Evolutionary conservation across 371 early-diverging fungal species (phyloP).

Genomic region (Mucor racemosus): DNA sequence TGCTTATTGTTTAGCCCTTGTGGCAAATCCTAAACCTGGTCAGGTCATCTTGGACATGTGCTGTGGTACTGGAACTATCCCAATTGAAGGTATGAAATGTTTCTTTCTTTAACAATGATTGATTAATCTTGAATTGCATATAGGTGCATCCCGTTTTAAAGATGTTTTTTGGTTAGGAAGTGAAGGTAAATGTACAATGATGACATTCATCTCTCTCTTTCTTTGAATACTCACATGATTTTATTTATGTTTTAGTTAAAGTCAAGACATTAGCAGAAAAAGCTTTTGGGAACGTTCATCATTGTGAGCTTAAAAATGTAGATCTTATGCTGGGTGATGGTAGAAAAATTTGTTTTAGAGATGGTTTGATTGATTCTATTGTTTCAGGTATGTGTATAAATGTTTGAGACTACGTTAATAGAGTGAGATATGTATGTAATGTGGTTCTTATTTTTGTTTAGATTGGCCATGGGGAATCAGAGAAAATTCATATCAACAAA

Average conservation of each 20-base stretch:
- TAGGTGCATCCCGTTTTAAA: slow-evolving; percentile 42
- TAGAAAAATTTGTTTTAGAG: slow-evolving; percentile 36
- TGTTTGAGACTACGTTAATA: neutral
- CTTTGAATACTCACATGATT: neutral
- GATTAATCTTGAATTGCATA: neutral
- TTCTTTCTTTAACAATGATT: neutral
- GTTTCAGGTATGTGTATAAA: slow-evolving; percentile 38
- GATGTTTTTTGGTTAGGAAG: slow-evolving; percentile 47
- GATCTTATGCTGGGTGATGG: slow-evolving; percentile 48
- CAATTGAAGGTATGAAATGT: slow-evolving; percentile 34
- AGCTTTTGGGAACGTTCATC: slow-evolving; percentile 38
- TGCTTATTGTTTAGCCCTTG: slow-evolving; percentile 42
- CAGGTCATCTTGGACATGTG: slow-evolving; percentile 53
- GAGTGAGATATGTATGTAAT: neutral
- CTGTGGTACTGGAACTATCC: slow-evolving; percentile 48
- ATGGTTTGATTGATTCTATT: slow-evolving; percentile 39
- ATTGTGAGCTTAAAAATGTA: slow-evolving; percentile 35
- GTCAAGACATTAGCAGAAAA: slow-evolving; percentile 35
- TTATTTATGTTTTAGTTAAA: slow-evolving; percentile 24
- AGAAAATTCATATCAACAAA: slow-evolving; percentile 39
- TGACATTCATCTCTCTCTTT: neutral
- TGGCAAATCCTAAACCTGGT: slow-evolving; percentile 42
- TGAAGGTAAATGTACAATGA: slow-evolving; percentile 37
- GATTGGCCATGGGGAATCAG: slow-evolving; percentile 58
- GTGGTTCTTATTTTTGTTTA: slow-evolving; percentile 5